phyloP scores from a whole-genome alignment of 2,329 filamentous ascomycete species.

The Hortaea sp. region DNA sequence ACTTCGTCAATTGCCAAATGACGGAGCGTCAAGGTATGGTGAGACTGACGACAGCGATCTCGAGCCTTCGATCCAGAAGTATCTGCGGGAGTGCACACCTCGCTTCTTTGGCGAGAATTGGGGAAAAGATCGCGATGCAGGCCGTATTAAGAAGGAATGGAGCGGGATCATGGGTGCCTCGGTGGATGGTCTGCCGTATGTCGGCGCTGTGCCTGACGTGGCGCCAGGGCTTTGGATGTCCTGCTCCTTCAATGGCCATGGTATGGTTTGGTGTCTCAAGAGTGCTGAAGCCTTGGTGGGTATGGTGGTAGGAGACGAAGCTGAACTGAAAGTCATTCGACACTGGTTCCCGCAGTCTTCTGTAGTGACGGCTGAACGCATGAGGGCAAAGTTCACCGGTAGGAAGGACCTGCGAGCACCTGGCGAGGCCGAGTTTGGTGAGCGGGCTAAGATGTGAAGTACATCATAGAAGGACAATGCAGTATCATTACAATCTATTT shows the following conservation, averaged over 20 bases:
- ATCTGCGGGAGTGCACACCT: conserved; percentile 34
- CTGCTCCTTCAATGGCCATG: conserved; percentile 56
- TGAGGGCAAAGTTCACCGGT: conserved; percentile 20
- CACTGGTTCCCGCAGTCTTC: conserved; percentile 48
- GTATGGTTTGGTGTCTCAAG: conserved; percentile 30
- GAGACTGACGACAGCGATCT: conserved; percentile 46
- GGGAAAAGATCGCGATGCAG: conserved; percentile 20
- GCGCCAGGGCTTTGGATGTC: conserved; percentile 43
- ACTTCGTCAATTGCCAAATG: conserved; percentile 30
- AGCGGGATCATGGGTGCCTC: conserved; percentile 45
- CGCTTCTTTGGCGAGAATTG: conserved; percentile 43
- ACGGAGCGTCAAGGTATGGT: conserved; percentile 42
- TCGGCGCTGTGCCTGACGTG: conserved; percentile 31
- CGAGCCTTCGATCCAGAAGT: conserved; percentile 43
- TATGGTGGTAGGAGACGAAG: conserved; percentile 34
- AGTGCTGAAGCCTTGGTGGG: conserved; percentile 47
- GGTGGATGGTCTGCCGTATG: conserved; percentile 41
- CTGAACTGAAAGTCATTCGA: conserved; percentile 19
- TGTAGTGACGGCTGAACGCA: conserved; percentile 36
- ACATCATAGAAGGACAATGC: too few species aligned
- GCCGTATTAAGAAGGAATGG: conserved; percentile 33
- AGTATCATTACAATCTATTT: too few species aligned
- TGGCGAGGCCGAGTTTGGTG: conserved; percentile 5
- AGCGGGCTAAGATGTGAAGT: neutral
- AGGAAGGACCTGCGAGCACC: conserved; percentile 8